Evolutionary conservation across 2,329 filamentous ascomycete species (phyloP), one percentile per base, ranked within the genome.

Genomic region (Amylocarpus encephaloides): DNA sequence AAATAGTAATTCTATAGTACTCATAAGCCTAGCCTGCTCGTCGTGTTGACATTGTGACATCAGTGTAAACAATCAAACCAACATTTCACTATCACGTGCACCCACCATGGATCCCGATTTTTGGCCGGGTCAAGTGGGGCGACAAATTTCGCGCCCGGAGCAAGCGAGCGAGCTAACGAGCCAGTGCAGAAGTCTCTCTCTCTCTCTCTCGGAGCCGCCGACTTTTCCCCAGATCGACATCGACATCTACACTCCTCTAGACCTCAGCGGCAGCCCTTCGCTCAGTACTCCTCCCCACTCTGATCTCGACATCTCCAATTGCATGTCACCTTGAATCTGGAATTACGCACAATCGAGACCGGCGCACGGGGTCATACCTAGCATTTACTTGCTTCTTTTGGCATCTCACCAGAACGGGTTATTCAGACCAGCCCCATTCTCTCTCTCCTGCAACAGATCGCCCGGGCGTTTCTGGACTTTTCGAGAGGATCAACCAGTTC

Each of bases 361-460:
- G 34, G 34, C 34, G 34, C 34, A 36, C 12, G 34, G 15, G 34
- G 34, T 36, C 15, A 16, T 36, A 13, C 4, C 34, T 5, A 10
- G 34, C 34, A 13, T 36, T 19, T 40, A 19, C 38, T 40, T 40
- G 38, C 38, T 40, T 40, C 15, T 40, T 40, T 40, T 40, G 38
- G 38, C 16, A 15, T 40, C 38, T 18, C 38, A 40, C 38, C 3
- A 5, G n/a, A 40, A 15, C 16, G n/a, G 38, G n/a, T 11, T 18
- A 6, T 40, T 11, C 34, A 34, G 15, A 26, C 46, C n/a, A n/a
- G n/a, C n/a, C 38, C 38, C 46, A 42, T 43, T 40, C 30, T 42
- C 16, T 41, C 16, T 45, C 43, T 12, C 30, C 43, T 5, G 32
- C 36, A 29, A 42, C 46, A 42, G 42, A 42, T 42, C 46, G 38